Percentiles rank a stretch among this genome's conserved stretches.
Evolutionary conservation across 1,284 basidiomycete species (phyloP).

Genomic region (Microbotryum intermedium): DNA sequence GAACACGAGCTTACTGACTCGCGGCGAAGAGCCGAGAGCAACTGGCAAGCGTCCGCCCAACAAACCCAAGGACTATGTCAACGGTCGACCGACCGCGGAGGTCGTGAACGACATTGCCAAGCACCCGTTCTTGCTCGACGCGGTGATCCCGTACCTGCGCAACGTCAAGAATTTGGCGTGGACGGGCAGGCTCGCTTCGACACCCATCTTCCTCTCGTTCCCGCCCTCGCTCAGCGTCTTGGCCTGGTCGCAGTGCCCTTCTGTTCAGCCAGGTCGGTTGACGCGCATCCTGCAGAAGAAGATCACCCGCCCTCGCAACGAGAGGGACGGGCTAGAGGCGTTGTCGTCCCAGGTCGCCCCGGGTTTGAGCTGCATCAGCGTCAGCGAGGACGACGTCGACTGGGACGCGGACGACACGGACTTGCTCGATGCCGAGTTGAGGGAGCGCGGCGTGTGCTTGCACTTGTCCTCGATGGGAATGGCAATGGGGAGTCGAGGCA

Average conservation of each 20-base stretch:
- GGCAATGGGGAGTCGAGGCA: background rate
- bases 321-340: background rate
- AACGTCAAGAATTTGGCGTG: slow-evolving; percentile 8
- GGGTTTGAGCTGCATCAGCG: slow-evolving; percentile 10
- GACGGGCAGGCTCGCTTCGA: slow-evolving; percentile 13
- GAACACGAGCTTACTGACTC: background rate
- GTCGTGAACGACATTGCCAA: background rate
- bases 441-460: slow-evolving; percentile 8
- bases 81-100: background rate
- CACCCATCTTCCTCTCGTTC: slow-evolving; percentile 9
- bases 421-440: background rate
- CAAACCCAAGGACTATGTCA: slow-evolving; percentile 16
- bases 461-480: slow-evolving; percentile 6
- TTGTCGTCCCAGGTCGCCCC: slow-evolving; percentile 3
- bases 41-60: background rate
- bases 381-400: slow-evolving; percentile 17
- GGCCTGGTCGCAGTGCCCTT: slow-evolving; percentile 8
- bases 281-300: slow-evolving; percentile 14
- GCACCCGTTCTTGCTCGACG: slow-evolving; percentile 16
- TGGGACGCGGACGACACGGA: slow-evolving; percentile 9
- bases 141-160: slow-evolving; percentile 12
- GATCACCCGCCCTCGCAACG: slow-evolving; percentile 4
- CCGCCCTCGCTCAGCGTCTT: slow-evolving; percentile 12
- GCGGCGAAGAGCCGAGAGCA: background rate
- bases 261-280: slow-evolving; percentile 7